Conservation (phyloP, 148 eudicot species). For the Heliamphora exappendiculata region DNA sequence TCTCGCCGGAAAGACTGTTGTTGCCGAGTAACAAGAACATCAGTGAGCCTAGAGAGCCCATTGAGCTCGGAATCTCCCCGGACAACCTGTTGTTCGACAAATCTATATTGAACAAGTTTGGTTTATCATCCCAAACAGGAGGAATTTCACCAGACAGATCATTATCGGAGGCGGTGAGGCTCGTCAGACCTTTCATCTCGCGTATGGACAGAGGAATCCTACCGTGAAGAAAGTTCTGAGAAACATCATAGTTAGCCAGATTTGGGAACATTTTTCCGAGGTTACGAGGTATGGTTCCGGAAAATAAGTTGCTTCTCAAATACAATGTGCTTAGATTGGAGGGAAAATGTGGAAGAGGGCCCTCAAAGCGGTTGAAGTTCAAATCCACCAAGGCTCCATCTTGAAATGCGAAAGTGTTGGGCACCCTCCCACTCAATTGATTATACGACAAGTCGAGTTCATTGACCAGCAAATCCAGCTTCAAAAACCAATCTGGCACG, state of each 20-base stretch:
- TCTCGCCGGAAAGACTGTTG: slow-evolving; percentile 4
- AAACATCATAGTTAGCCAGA: too few species aligned
- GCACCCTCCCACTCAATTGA: too few species aligned
- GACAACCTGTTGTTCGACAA: neutral
- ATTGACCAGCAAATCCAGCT: slow-evolving; percentile 9
- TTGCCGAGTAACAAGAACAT: neutral
- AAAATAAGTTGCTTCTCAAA: neutral
- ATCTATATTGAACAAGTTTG: neutral
- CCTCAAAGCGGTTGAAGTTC: slow-evolving; percentile 10
- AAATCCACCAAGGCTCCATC: slow-evolving; percentile 18
- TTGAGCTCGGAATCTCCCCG: neutral
- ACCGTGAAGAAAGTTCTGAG: too few species aligned
- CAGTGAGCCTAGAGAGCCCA: neutral
- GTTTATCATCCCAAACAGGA: neutral
- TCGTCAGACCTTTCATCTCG: too few species aligned
- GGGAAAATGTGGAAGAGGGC: neutral
- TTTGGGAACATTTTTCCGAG: slow-evolving; percentile 9
- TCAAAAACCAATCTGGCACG: slow-evolving; percentile 1
- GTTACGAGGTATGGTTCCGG: neutral
- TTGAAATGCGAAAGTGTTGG: too few species aligned
- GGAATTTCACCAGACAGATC: slow-evolving; percentile 1
- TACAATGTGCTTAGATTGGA: neutral
- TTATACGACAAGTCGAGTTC: too few species aligned
- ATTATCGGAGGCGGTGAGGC: too few species aligned
- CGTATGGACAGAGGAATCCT: too few species aligned